These are phyloP conservation scores for Calonectria ilicicola DNA, from an alignment of 2,329 filamentous ascomycete genomes.

Conservation along the genomic window DNA sequence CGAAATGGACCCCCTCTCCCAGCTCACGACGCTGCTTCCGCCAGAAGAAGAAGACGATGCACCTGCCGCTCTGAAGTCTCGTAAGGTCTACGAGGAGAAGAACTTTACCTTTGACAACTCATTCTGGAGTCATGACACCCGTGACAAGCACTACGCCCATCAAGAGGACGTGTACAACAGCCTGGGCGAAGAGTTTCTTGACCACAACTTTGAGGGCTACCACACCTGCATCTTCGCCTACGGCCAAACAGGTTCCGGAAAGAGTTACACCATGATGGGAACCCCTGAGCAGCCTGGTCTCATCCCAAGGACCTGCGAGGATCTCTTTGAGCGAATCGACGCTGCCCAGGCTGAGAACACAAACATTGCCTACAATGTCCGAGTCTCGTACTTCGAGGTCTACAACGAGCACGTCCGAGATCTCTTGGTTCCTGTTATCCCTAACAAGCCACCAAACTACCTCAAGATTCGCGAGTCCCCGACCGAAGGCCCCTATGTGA, in stretches of 20 bases:
- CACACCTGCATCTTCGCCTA: slow-evolving; percentile 99
- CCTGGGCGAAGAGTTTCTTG: slow-evolving; percentile 94
- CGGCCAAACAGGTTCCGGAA: slow-evolving; percentile 96
- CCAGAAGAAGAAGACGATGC: slow-evolving; percentile 68
- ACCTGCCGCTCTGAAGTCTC: slow-evolving; percentile 69
- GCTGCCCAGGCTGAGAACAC: slow-evolving; percentile 80
- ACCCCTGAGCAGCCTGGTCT: slow-evolving; percentile 85
- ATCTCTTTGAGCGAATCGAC: slow-evolving; percentile 94
- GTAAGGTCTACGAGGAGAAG: slow-evolving; percentile 87
- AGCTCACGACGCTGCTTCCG: slow-evolving; percentile 83
- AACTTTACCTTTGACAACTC: slow-evolving; percentile 97
- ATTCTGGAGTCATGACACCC: slow-evolving; percentile 91
- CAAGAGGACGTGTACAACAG: slow-evolving; percentile 96
- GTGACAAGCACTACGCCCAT: slow-evolving; percentile 87
- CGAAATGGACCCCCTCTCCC: slow-evolving; percentile 88
- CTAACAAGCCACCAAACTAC: slow-evolving; percentile 84
- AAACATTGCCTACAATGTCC: slow-evolving; percentile 96
- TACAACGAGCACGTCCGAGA: slow-evolving; percentile 99
- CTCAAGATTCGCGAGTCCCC: slow-evolving; percentile 98
- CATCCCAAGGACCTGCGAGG: slow-evolving; percentile 95
- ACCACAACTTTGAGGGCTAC: slow-evolving; percentile 99
- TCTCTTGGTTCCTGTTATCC: slow-evolving; percentile 79
- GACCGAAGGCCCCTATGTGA: slow-evolving; percentile 95
- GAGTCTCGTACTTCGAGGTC: slow-evolving; percentile 98
- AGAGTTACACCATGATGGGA: slow-evolving; percentile 99